Base-by-base conservation (phyloP, 345 rosid genomes). In the Murraya paniculata region DNA sequence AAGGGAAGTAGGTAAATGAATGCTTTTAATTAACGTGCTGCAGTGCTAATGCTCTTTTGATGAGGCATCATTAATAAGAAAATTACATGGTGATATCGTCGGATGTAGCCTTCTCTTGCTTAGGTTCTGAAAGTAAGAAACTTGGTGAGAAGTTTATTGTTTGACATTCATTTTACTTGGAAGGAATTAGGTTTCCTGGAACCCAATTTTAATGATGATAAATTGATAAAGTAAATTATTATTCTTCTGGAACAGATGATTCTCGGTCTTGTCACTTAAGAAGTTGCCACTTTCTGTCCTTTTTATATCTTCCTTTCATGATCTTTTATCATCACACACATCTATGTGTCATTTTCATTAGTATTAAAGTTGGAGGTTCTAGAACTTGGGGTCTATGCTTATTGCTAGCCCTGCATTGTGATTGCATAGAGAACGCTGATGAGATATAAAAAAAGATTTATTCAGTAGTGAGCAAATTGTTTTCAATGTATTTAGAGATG, bases 1-100 rank as follows among this genome's bases (percentile, higher is more conserved):
- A 96, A 94, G 94, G 99, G 98, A 80, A 96, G 98, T 94, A 96
- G 99, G 99, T 96, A 92, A 94, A 92, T 84, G 84, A 88, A 86
- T 88, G 88, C 97, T 91, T 86, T 91, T 88, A 89, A 87, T 84
- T 87, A 84, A 85, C 81, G 72, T 88, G 87, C 74, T 86, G 73
- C 82, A 64, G 65, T 89, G 86, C 76, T 82, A 79, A 69, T 82
- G 72, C 83, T 75, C 77, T 59, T 86, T 77, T 80, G 81, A 73
- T 69, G 82, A 87, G 81, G 81, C 88, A 83, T 88, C 80, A 60
- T 85, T 77, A 68, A 74, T 77, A 58, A 74, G 81, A 82, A 78
- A 82, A 81, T 58, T 68, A 35, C 73, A 41, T 75, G 64, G 83
- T 38, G 65, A 73, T 67, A 68, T 82, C 65, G 24, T 77, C 66